These are phyloP conservation scores for Tetrapisispora nanseiensis DNA, from an alignment of 805 yeast species.

Conservation along the genomic window DNA sequence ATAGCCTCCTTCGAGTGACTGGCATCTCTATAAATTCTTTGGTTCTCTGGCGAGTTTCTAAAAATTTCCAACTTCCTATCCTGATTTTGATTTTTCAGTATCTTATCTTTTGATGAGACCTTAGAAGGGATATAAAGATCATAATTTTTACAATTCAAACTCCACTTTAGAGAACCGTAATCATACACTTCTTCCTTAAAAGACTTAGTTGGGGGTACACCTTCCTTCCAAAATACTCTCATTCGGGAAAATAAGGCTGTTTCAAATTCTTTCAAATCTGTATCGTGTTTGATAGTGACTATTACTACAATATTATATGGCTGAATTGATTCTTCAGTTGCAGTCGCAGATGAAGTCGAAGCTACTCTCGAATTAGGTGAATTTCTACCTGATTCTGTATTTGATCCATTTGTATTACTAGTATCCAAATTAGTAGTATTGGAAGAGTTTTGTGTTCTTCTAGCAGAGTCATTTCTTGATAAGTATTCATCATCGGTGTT, in stretches of 20 bases:
- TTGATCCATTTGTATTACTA: background rate
- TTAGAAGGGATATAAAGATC: conserved; percentile 33
- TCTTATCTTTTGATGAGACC: conserved; percentile 10
- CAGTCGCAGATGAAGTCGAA: background rate
- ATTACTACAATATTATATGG: conserved; percentile 47
- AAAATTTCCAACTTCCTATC: conserved; percentile 6
- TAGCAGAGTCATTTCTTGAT: background rate
- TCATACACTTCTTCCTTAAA: conserved; percentile 39
- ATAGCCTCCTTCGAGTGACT: conserved; percentile 5
- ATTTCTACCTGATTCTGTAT: background rate
- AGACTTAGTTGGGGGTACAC: conserved; percentile 39
- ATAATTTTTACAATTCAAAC: conserved; percentile 32
- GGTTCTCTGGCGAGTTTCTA: conserved; percentile 4
- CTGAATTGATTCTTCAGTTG: conserved; percentile 20
- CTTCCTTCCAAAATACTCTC: conserved; percentile 44
- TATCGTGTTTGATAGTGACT: conserved; percentile 35
- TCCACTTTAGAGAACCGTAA: conserved; percentile 42
- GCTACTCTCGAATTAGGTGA: background rate
- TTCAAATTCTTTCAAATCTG: conserved; percentile 31
- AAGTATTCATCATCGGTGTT: background rate
- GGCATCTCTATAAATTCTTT: conserved; percentile 9
- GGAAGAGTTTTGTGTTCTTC: background rate
- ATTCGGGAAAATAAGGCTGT: conserved; percentile 37
- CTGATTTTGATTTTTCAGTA: conserved; percentile 6
- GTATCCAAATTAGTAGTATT: too few relatives aligned